phyloP scores from a whole-genome alignment of 163 green algal species.

The Scenedesmus sp. region DNA sequence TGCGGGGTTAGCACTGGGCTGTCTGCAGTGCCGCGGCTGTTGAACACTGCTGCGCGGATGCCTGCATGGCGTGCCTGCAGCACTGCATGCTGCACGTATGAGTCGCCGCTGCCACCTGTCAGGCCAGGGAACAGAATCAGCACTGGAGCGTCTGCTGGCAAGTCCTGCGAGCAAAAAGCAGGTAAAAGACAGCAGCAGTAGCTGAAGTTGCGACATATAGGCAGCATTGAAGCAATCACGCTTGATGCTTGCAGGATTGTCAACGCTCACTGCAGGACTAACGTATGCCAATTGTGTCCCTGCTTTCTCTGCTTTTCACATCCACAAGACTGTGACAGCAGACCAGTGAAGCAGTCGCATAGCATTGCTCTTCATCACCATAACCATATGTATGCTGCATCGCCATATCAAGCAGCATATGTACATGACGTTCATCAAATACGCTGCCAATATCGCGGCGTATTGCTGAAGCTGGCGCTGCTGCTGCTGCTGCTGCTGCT shows the following conservation, averaged over 20 bases:
- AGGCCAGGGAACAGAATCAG: conserved; percentile 93
- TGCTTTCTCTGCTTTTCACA: background rate
- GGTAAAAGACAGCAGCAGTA: background rate
- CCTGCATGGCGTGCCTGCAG: conserved; percentile 62
- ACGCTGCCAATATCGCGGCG: background rate
- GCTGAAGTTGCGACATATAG: background rate
- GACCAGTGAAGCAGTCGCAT: background rate
- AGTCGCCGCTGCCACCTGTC: conserved; percentile 91
- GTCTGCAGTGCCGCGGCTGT: conserved; percentile 88
- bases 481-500: background rate
- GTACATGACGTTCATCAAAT: too few relatives aligned
- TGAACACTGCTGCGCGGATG: conserved; percentile 94
- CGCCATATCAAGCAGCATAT: too few relatives aligned
- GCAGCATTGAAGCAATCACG: background rate
- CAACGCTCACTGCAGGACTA: too few relatives aligned
- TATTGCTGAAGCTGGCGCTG: background rate
- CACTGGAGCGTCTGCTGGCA: conserved; percentile 85
- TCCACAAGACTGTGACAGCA: background rate
- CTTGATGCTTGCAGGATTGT: background rate
- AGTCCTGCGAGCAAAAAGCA: conserved; percentile 16
- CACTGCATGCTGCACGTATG: conserved; percentile 90
- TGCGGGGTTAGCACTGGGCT: conserved; percentile 89
- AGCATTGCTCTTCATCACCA: background rate
- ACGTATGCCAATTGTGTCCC: too few relatives aligned
- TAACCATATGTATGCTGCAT: background rate